These are phyloP conservation scores for Bathelium albidoporum DNA, from an alignment of 495 filamentous ascomycete genomes.

Conservation along the genomic window DNA sequence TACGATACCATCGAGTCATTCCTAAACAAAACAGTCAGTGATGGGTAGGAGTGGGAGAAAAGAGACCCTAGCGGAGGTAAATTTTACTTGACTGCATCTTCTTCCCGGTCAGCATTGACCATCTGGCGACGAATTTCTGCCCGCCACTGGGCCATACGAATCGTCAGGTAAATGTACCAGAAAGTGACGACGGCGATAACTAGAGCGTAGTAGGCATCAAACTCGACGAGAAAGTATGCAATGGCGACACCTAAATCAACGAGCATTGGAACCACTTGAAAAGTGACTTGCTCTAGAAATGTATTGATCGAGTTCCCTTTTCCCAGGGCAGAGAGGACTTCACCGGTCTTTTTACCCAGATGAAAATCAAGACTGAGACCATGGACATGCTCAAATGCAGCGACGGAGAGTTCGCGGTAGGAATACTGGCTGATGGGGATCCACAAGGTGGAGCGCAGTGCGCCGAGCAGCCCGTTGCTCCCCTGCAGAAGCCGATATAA, in stretches of 20 bases:
- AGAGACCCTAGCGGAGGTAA: neutral
- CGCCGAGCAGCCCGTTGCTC: conserved; percentile 73
- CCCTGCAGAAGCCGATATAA: conserved; percentile 79
- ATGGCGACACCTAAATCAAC: conserved; percentile 82
- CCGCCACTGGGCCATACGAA: conserved; percentile 89
- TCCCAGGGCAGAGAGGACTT: conserved; percentile 87
- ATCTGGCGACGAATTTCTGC: conserved; percentile 83
- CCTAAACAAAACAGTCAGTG: conserved; percentile 34
- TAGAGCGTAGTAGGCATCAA: conserved; percentile 86
- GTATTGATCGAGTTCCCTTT: conserved; percentile 95
- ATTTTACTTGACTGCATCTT: conserved; percentile 78
- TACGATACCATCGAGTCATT: conserved; percentile 97
- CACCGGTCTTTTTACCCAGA: conserved; percentile 89
- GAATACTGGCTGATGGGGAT: conserved; percentile 94
- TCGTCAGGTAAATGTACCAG: conserved; percentile 88
- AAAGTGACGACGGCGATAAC: conserved; percentile 89
- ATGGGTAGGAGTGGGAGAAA: neutral
- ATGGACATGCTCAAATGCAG: conserved; percentile 95
- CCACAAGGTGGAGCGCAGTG: conserved; percentile 73
- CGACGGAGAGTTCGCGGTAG: conserved; percentile 85
- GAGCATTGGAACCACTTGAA: conserved; percentile 90
- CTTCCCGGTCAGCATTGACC: conserved; percentile 86
- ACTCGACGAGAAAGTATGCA: conserved; percentile 67
- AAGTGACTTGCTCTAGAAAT: conserved; percentile 91
- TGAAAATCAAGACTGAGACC: conserved; percentile 92